Evolutionary conservation across 2,329 filamentous ascomycete genomes (phyloP), one percentile per base, ranked within the genome.

Genomic region (Arthrobotrys musiformis): DNA sequence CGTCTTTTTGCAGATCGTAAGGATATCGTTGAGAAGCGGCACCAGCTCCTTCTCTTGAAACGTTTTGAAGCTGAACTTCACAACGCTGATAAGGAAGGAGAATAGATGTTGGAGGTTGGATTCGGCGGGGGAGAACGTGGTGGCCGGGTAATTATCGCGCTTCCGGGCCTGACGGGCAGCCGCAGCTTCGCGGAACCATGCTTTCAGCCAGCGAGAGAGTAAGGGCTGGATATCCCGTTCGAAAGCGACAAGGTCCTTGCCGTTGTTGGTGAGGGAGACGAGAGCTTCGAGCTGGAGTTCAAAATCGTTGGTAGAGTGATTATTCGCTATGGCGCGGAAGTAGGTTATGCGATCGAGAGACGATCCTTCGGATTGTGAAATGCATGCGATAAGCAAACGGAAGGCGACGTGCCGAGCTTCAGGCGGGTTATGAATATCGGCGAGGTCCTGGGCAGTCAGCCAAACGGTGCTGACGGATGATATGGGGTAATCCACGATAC

Each of bases 21-120:
- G 85, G 7, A 92, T 84, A 11, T 86, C 86, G 70, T 88, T 86
- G 70, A 94, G 88, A 64, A 93, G 83, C 2, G 85, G 85, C 62
- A 86, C 86, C 19, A 91, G 86, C 52, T 90, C 88, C 33, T 86
- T 83, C 79, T 92, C 90, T 79, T 87, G 87, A 24, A 91, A 89
- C 33, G 89, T 86, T 79, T 90, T 91, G 82, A 90, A 91, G 82
- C 90, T 92, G 85, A 92, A 93, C 81, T 92, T 93, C 84, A 92
- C 89, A 66, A 92, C 86, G 78, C 92, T 89, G 70, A 87, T 86
- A 66, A 91, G 86, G 79, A 90, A 91, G 11, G 85, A 83, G 81
- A 93, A 93, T 1, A 93, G 83, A 56, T 88, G 86, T 1, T 87
- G 84, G 64, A 93, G 85, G 80, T 89, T 90, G 79, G 87, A 86